phyloP scores from a whole-genome alignment of 169 alveolate genomes.

The Plasmodium knowlesi region DNA sequence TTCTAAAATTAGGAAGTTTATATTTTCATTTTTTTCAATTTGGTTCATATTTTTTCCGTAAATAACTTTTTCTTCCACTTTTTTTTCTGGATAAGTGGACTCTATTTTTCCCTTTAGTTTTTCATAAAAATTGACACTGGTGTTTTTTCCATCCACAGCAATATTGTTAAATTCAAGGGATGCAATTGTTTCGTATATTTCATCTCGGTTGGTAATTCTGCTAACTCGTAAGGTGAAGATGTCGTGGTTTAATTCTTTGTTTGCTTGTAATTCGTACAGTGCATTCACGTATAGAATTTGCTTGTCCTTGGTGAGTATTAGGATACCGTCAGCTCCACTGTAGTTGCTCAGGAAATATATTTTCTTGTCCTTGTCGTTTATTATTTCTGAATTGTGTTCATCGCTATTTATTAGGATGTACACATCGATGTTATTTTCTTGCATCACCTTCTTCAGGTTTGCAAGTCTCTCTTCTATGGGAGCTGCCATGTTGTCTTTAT shows the following conservation, averaged over 20 bases:
- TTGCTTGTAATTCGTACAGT: slow-evolving; percentile 72
- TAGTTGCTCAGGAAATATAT: slow-evolving; percentile 33
- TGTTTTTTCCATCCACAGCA: slow-evolving; percentile 74
- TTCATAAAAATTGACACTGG: slow-evolving; percentile 41
- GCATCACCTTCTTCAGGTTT: slow-evolving; percentile 29
- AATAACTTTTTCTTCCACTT: slow-evolving; percentile 22
- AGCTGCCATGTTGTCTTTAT: neutral
- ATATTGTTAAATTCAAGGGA: slow-evolving; percentile 24
- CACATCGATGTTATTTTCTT: slow-evolving; percentile 50
- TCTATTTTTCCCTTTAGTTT: slow-evolving; percentile 12
- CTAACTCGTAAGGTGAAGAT: slow-evolving; percentile 17
- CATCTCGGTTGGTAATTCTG: slow-evolving; percentile 13
- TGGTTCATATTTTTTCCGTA: slow-evolving; percentile 13
- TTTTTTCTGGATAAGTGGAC: slow-evolving; percentile 9
- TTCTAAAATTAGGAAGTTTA: slow-evolving; percentile 54
- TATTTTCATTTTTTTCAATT: slow-evolving; percentile 10
- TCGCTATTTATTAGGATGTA: slow-evolving; percentile 68
- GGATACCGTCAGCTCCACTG: slow-evolving; percentile 67
- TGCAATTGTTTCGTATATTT: slow-evolving; percentile 38
- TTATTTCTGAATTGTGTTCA: slow-evolving; percentile 73
- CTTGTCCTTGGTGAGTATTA: slow-evolving; percentile 41
- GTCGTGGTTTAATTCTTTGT: slow-evolving; percentile 39
- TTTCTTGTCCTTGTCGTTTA: slow-evolving; percentile 68
- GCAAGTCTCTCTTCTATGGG: slow-evolving; percentile 2
- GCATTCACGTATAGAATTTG: slow-evolving; percentile 45